Base-by-base conservation (phyloP, 306 rosid species). In the Ceratonia siliqua region DNA sequence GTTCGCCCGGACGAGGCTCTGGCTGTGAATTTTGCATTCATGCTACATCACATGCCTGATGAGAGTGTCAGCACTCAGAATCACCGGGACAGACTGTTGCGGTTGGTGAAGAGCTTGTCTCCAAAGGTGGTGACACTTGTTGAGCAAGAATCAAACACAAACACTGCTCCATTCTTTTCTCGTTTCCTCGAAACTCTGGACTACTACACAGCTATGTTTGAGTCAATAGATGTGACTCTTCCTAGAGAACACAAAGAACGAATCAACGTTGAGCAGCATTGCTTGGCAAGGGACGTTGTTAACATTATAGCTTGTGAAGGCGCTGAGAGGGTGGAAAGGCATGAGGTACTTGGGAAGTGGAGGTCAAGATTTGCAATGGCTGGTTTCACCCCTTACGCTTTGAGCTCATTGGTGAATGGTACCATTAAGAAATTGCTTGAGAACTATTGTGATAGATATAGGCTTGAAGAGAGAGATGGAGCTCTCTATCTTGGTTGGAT, bases 401-500 rank as follows among this genome's bases (percentile, higher is more conserved):
- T 95, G 79, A 89, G 99, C 83, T 79, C 97, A 32, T 68, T 95
- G 84, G 99, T 95, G 73, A 95, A 95, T 74, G 86, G 86, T 20
- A 95, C 99, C 65, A 92, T 95, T 22, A 90, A 92, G 84, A 86
- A 87, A 45, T 79, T 95, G 84, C 91, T 95, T 77, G 86, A 92
- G 54, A 87, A 83, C 68, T 90, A 95, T 80, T 83, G 90, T 61
- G 63, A 85, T 78, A 87, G 82, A 73, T 95, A 95, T 76, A 83
- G 89, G 56, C 96, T 92, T 79, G 78, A 89, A 84, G 97, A 95
- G 80, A 85, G 87, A 74, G 93, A 85, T 48, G 99, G 92, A 61
- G 96, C 96, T 62, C 85, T 92, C n/a, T 92, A 90, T 77, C 90
- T 95, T 54, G 99, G 99, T 58, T 95, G 99, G 99, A 95, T 87